phyloP scores from a whole-genome alignment of 257 asterid species.

The Fraxinus excelsior region DNA sequence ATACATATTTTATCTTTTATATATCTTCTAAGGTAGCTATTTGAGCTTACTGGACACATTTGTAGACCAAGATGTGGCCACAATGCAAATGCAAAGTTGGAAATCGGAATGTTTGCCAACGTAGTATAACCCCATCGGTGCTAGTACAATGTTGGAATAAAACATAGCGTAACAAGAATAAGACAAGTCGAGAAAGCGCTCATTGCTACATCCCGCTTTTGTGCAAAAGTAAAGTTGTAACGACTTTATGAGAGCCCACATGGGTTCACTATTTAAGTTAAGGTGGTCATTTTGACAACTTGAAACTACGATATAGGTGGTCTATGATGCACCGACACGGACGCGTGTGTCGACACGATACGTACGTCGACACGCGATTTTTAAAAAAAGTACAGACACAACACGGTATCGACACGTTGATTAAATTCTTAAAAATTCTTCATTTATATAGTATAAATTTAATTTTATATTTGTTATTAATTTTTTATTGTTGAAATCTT shows the following conservation, averaged over 20 bases:
- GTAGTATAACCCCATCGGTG: neutral
- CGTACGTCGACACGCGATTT: too few relatives aligned
- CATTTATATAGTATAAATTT: too few relatives aligned
- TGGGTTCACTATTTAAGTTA: neutral
- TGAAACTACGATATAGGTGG: neutral
- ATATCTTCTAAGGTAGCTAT: neutral
- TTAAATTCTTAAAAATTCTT: too few relatives aligned
- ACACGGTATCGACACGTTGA: too few relatives aligned
- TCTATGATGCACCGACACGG: too few relatives aligned
- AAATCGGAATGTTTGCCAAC: neutral
- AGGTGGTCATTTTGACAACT: neutral
- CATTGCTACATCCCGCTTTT: neutral
- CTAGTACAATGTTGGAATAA: neutral
- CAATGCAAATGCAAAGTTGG: neutral
- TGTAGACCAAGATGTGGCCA: neutral
- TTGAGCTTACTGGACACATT: neutral
- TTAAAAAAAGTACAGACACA: too few relatives aligned
- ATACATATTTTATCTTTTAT: neutral
- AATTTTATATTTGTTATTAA: too few relatives aligned
- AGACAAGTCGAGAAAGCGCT: neutral
- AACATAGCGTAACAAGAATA: neutral
- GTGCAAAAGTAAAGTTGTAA: neutral
- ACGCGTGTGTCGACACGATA: too few relatives aligned
- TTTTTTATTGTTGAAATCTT: too few relatives aligned
- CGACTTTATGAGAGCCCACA: neutral